Conservation (phyloP, 441 rosid species). For the Manihot esculenta region DNA sequence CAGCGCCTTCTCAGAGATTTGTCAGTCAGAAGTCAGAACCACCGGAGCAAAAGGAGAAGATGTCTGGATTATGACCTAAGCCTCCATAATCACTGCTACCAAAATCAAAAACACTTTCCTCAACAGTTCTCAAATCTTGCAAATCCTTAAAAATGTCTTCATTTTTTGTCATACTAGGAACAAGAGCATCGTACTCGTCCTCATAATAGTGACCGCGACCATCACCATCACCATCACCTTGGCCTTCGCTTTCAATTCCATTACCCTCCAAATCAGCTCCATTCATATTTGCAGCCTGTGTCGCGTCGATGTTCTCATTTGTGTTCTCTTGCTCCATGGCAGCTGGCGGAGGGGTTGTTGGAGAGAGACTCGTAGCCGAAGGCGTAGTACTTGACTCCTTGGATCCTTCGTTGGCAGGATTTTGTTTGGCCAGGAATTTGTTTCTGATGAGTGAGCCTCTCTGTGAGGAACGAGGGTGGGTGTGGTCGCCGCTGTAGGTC, state of each 20-base stretch:
- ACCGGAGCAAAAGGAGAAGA: conserved; percentile 20
- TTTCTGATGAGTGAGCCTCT: conserved; percentile 76
- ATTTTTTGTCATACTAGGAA: conserved; percentile 49
- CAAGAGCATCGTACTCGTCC: conserved; percentile 46
- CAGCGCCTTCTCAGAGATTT: too few relatives aligned
- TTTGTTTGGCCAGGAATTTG: conserved; percentile 36
- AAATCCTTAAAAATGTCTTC: conserved; percentile 52
- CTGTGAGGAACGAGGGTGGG: conserved; percentile 77
- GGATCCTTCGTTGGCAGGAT: conserved; percentile 15
- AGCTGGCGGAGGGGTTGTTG: conserved; percentile 44
- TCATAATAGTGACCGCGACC: background rate
- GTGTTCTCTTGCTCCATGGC: conserved; percentile 20
- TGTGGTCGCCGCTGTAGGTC: conserved; percentile 78
- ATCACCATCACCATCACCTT: too few relatives aligned
- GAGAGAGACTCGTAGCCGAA: conserved; percentile 45
- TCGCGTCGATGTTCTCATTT: conserved; percentile 11
- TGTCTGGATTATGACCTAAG: conserved; percentile 14
- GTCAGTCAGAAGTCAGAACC: too few relatives aligned
- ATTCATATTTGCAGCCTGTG: conserved; percentile 27
- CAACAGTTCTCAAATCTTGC: conserved; percentile 29
- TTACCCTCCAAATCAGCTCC: conserved; percentile 19
- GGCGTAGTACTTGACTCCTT: too few relatives aligned
- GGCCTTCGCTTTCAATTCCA: conserved; percentile 20
- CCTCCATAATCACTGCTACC: conserved; percentile 7
- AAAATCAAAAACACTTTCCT: conserved; percentile 13